These are phyloP conservation scores for Citrus glauca DNA, from an alignment of 345 rosid genomes.

Conservation along the genomic window DNA sequence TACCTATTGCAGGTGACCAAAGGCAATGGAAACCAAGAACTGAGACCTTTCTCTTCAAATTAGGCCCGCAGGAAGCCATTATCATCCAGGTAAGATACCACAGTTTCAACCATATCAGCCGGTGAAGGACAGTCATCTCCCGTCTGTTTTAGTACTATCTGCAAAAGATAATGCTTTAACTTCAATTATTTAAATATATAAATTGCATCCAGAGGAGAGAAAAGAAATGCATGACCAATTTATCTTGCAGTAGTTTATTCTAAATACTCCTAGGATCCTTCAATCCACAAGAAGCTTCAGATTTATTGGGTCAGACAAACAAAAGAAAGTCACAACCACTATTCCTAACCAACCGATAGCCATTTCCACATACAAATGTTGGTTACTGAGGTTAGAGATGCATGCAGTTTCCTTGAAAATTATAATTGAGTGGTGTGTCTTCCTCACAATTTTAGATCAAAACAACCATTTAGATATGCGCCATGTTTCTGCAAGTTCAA, in stretches of 20 bases:
- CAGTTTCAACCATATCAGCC: constrained; percentile 57
- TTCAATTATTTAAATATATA: neutral
- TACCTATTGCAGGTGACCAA: neutral
- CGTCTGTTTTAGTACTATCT: constrained; percentile 54
- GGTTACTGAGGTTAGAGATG: neutral
- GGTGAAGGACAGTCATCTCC: constrained; percentile 38
- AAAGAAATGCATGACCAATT: neutral
- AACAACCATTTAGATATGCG: neutral
- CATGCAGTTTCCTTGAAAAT: neutral
- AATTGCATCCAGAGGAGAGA: neutral
- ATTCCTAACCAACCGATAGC: neutral
- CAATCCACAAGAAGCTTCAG: neutral
- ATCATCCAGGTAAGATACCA: constrained; percentile 59
- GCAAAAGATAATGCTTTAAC: constrained; percentile 24
- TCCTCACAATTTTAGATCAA: neutral
- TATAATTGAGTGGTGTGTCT: neutral
- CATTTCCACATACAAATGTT: neutral
- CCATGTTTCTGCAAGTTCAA: constrained; percentile 1
- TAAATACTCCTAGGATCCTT: neutral
- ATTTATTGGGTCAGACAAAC: neutral
- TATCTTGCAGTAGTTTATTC: neutral
- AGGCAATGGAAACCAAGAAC: neutral
- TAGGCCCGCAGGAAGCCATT: constrained; percentile 59
- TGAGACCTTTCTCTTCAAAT: constrained; percentile 1
- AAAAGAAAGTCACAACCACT: neutral